These are phyloP conservation scores for Candida piceae DNA, from an alignment of 805 yeast genomes.

Conservation along the genomic window DNA sequence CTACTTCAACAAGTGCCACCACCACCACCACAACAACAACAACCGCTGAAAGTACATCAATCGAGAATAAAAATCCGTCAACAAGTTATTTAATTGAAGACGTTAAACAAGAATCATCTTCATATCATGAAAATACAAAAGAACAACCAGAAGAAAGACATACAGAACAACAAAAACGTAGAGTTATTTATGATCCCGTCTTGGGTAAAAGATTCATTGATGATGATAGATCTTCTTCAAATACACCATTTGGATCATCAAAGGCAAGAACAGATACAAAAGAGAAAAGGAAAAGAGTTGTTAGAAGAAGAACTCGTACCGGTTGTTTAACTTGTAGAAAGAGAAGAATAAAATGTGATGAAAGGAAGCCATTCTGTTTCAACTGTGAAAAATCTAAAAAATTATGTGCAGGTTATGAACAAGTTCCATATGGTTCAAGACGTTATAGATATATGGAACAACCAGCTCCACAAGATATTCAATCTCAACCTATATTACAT, in stretches of 20 bases:
- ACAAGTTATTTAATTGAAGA: no score
- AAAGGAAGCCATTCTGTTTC: slow-evolving; percentile 61
- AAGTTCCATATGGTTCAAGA: slow-evolving; percentile 26
- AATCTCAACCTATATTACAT: slow-evolving; percentile 7
- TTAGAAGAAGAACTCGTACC: slow-evolving; percentile 62
- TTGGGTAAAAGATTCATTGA: slow-evolving; percentile 7
- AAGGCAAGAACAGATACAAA: slow-evolving; percentile 18
- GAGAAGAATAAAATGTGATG: slow-evolving; percentile 72
- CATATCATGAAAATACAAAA: not conserved
- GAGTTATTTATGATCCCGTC: slow-evolving; percentile 7
- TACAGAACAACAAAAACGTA: not conserved
- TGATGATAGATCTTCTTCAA: slow-evolving; percentile 2
- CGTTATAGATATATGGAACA: slow-evolving; percentile 24
- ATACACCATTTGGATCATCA: not conserved
- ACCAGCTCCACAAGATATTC: slow-evolving; percentile 18
- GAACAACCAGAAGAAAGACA: not conserved
- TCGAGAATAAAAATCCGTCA: no score
- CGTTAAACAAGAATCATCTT: no score
- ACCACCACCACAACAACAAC: no score
- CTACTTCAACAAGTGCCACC: no score
- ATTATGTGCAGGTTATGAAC: slow-evolving; percentile 65
- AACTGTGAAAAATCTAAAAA: slow-evolving; percentile 65
- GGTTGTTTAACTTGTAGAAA: slow-evolving; percentile 74
- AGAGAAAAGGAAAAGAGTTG: slow-evolving; percentile 35
- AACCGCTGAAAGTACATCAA: no score